Evolutionary conservation across 495 filamentous ascomycete genomes (phyloP).

Genomic region (Neurospora sp.): DNA sequence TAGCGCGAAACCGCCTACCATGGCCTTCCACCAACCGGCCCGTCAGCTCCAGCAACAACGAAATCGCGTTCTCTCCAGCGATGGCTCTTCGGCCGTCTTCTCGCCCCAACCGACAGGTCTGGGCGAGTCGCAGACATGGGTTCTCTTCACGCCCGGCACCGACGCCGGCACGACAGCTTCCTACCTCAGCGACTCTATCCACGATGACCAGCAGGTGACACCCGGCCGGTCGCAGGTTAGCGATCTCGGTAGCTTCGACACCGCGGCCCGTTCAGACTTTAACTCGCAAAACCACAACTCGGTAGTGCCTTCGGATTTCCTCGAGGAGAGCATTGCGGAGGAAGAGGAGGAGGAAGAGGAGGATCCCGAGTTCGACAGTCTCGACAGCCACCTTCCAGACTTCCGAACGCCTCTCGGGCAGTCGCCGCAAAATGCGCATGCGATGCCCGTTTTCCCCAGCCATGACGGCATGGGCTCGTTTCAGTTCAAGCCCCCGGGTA

Average conservation of each 20-base stretch:
- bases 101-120: constrained; percentile 30
- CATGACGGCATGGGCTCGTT: constrained; percentile 92
- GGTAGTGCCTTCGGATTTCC: constrained; percentile 32
- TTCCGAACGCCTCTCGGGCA: constrained; percentile 54
- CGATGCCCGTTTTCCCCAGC: constrained; percentile 61
- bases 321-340: constrained; percentile 47
- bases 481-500: constrained; percentile 31
- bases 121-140: constrained; percentile 85
- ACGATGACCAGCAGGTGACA: constrained; percentile 58
- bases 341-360: constrained; percentile 37
- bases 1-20: constrained; percentile 26
- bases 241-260: constrained; percentile 76
- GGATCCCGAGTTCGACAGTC: constrained; percentile 76
- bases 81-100: constrained; percentile 33
- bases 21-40: constrained; percentile 79
- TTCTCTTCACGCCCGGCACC: constrained; percentile 78
- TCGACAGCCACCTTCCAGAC: constrained; percentile 80
- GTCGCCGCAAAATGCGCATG: constrained; percentile 13
- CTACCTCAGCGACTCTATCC: constrained; percentile 57
- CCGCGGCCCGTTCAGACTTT: constrained; percentile 42
- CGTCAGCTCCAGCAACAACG: constrained; percentile 51
- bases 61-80: constrained; percentile 25
- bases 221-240: constrained; percentile 66
- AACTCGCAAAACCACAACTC: constrained; percentile 30
- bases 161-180: constrained; percentile 53